Evolutionary conservation across 257 asterid species (phyloP), one percentile per base, ranked within the genome.

Genomic region (Coffea eugenioides): DNA sequence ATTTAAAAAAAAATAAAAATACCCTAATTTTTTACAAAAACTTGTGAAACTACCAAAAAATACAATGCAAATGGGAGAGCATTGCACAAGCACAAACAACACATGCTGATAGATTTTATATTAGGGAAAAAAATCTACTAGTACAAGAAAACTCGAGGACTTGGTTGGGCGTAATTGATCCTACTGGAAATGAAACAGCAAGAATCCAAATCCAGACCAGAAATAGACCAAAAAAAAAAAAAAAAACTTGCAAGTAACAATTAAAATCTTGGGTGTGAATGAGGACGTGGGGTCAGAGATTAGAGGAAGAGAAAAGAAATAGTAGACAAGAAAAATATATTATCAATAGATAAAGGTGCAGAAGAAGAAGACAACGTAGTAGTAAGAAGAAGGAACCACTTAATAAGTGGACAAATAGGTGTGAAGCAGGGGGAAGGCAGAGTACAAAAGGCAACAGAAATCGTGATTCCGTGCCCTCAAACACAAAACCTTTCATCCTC

Each of bases 351-450:
- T 3, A 4, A 57, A 56, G 46, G 31, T 1, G 56, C 7, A 39
- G 74, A 56, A 68, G 57, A 54, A 56, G 70, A 67, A 16, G 79
- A 84, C 69, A 74, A 74, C 52, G 15, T 23, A 7, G 13, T 21
- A 2, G 31, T 21, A 8, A 61, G 66, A 21, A 27, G 27, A 27
- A 52, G 57, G 52, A 69, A 62, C 11, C 65, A 71, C 69, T 73
- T 73, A 27, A 31, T 31, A 43, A 81, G 82, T 71, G 85, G 90
- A 87, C 85, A 82, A 80, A 80, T 67, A 78, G 78, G 66, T 70
- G 61, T 73, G 74, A 57, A 70, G 59, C 79, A 68, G 75, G 51
- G 77, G 43, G 43, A 39, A 39, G 43, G 43, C 43, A 39, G 43
- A 39, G 43, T 39, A 20, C 45, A 39, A 71, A 39, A 39, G 5